These are phyloP conservation scores for Penstemon barbatus DNA, from an alignment of 257 asterid genomes.

Conservation along the genomic window DNA sequence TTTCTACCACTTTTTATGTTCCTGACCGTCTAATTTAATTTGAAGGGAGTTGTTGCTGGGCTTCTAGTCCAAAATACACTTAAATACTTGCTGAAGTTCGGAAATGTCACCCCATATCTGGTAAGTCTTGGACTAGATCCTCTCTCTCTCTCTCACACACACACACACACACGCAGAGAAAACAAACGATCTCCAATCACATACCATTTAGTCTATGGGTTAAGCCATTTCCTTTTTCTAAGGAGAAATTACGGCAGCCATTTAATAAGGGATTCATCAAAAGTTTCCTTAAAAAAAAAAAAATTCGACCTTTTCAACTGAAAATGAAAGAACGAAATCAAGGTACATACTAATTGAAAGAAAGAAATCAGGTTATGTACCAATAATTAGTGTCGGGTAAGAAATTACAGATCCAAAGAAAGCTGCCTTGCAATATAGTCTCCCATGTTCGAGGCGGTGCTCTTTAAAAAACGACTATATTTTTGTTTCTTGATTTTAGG, in stretches of 20 bases:
- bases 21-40: conserved; percentile 25
- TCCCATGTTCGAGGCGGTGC: conserved; percentile 12
- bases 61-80: conserved; percentile 94
- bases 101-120: conserved; percentile 89
- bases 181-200: not conserved
- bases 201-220: too few relatives aligned
- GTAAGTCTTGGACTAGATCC: conserved; percentile 38
- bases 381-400: too few relatives aligned
- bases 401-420: not conserved
- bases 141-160: conserved; percentile 12
- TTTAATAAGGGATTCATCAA: too few relatives aligned
- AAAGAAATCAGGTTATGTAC: not conserved
- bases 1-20: conserved; percentile 5
- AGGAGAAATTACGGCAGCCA: too few relatives aligned
- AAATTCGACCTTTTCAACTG: too few relatives aligned
- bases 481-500: conserved; percentile 47
- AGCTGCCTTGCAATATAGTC: not conserved
- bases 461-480: not conserved
- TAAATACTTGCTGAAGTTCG: conserved; percentile 85
- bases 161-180: not conserved
- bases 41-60: conserved; percentile 97
- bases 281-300: too few relatives aligned
- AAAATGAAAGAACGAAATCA: too few relatives aligned
- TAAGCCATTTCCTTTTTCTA: too few relatives aligned
- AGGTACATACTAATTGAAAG: too few relatives aligned